A percentile compares a stretch with the other conserved stretches of the same genome.
These are phyloP conservation scores for Citrus glauca DNA, from an alignment of 345 rosid genomes.

Conservation along the genomic window DNA sequence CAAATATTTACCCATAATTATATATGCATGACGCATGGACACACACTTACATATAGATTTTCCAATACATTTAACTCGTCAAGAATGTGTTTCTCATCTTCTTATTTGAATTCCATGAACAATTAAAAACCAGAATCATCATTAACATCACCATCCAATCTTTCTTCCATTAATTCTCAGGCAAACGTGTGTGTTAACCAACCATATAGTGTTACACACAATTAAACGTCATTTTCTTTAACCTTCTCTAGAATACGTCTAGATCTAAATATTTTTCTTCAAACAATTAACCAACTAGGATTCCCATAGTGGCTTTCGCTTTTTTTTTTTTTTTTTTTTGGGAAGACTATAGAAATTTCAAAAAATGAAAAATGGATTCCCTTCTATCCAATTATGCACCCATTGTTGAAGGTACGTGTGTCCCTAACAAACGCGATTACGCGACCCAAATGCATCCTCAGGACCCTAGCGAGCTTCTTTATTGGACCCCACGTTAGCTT, in stretches of 20 bases:
- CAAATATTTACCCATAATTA: too few relatives aligned
- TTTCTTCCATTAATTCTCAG: background rate
- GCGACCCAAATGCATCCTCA: conserved; percentile 1
- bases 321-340: too few relatives aligned
- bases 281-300: conserved; percentile 24
- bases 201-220: background rate
- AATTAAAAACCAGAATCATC: background rate
- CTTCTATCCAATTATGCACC: conserved; percentile 32
- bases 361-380: conserved; percentile 23
- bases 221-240: conserved; percentile 13
- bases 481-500: conserved; percentile 16
- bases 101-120: background rate
- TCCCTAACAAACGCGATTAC: conserved; percentile 3
- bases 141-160: background rate
- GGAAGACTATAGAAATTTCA: background rate
- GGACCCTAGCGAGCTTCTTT: background rate
- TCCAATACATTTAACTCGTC: background rate
- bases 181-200: background rate
- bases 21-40: too few relatives aligned
- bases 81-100: background rate
- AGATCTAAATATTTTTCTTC: background rate
- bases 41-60: background rate
- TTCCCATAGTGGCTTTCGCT: conserved; percentile 23
- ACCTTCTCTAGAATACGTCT: conserved; percentile 14
- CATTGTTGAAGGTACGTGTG: conserved; percentile 12